These are phyloP conservation scores for Dioscorea cayenensis DNA, from an alignment of 116 monocot species.

Conservation along the genomic window DNA sequence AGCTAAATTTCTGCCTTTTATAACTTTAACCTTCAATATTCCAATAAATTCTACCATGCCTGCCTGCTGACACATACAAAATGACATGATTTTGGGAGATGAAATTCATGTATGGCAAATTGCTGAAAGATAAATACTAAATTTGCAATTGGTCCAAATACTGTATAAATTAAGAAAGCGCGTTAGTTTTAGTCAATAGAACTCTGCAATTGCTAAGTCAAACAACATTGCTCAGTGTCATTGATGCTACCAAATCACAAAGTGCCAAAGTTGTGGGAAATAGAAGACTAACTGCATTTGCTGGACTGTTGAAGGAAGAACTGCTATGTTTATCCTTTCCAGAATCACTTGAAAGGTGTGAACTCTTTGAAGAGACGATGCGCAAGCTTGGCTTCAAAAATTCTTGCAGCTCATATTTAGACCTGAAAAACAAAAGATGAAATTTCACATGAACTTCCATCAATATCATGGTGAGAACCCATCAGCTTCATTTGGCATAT, in stretches of 20 bases:
- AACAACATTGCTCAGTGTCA: too few relatives aligned
- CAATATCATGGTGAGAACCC: not conserved
- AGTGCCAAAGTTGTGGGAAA: not conserved
- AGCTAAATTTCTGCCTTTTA: conserved; percentile 61
- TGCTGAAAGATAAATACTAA: too few relatives aligned
- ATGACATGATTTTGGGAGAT: not conserved
- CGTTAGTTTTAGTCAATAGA: too few relatives aligned
- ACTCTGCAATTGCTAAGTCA: too few relatives aligned
- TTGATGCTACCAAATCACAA: not conserved
- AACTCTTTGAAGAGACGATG: conserved; percentile 43
- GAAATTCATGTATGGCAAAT: not conserved
- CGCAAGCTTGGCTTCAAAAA: conserved; percentile 79
- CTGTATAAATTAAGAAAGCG: too few relatives aligned
- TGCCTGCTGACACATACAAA: conserved; percentile 18
- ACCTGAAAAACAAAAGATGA: conserved; percentile 20
- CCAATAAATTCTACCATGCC: conserved; percentile 73
- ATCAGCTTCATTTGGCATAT: too few relatives aligned
- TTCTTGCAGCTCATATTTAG: conserved; percentile 82
- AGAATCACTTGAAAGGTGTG: conserved; percentile 36
- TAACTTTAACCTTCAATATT: conserved; percentile 61
- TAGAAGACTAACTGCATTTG: conserved; percentile 31
- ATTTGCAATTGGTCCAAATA: too few relatives aligned
- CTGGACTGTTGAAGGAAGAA: conserved; percentile 29
- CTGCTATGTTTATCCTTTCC: conserved; percentile 16
- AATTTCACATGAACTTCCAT: not conserved